Percentiles rank a stretch among this genome's conserved stretches.
These are phyloP conservation scores for Tolypocladium ophioglossoides DNA, from an alignment of 2,329 filamentous ascomycete genomes.

Conservation along the genomic window DNA sequence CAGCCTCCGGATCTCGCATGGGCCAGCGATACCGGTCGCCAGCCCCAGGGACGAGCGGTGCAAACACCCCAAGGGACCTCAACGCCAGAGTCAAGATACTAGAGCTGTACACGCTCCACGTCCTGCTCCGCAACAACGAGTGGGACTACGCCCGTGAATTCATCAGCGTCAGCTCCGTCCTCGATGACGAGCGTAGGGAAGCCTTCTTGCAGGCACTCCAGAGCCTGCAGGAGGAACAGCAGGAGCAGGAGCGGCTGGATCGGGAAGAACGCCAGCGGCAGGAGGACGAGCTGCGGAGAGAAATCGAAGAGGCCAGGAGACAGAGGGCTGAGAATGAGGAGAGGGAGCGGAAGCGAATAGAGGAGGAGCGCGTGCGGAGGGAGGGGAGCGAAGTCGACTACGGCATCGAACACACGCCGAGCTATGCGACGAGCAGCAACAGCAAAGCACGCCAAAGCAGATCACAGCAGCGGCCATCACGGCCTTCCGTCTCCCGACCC, in stretches of 20 bases:
- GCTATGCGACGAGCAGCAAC: conserved; percentile 17
- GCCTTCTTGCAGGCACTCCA: conserved; percentile 81
- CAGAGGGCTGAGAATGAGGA: conserved; percentile 49
- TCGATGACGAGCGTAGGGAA: conserved; percentile 87
- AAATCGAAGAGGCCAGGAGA: conserved; percentile 46
- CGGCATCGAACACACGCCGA: conserved; percentile 49
- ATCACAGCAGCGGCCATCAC: conserved; percentile 15
- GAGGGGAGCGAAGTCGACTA: conserved; percentile 56
- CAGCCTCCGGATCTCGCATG: conserved; percentile 23
- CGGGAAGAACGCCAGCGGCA: conserved; percentile 46
- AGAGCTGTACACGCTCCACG: conserved; percentile 89
- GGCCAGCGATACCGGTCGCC: conserved; percentile 31
- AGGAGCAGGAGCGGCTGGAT: conserved; percentile 57
- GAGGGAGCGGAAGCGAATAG: conserved; percentile 37
- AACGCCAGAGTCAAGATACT: conserved; percentile 82
- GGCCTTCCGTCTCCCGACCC: conserved; percentile 13
- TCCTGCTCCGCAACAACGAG: conserved; percentile 85
- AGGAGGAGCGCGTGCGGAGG: conserved; percentile 41
- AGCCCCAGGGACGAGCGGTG: conserved; percentile 46
- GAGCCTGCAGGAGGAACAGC: conserved; percentile 72
- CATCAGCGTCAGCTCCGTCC: conserved; percentile 71
- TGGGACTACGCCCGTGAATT: conserved; percentile 95
- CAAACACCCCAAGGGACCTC: conserved; percentile 75
- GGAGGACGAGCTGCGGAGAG: conserved; percentile 44
- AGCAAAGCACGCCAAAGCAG: conserved; percentile 20